Base-by-base conservation (phyloP, 495 filamentous ascomycete species). In the Halenospora varia region DNA sequence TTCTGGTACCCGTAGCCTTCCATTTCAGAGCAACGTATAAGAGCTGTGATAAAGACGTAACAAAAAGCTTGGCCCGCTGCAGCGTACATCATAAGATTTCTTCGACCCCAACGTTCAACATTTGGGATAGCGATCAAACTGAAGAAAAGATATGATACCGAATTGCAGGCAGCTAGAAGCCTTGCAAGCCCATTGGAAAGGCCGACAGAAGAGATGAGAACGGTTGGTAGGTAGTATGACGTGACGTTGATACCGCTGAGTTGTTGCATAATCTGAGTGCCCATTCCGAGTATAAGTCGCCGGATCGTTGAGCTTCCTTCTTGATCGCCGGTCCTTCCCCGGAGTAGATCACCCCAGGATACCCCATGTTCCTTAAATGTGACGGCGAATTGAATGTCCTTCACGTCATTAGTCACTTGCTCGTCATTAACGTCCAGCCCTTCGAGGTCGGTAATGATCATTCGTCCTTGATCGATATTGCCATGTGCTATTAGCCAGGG, bases 201-300 rank as follows among this genome's bases (percentile, higher is more conserved):
- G 6, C 68, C 68, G 40, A 70, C 64, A 15, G 63, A 66, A 24
- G 68, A 57, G 10, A 62, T 55, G 25, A 69, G 55, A 6, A 71
- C 19, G 10, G 62, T 69, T 15, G 69, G 69, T 57, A 68, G 57
- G 50, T 68, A 68, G 55, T 66, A 70, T 1, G 62, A 60, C 2
- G 42, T 66, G 0, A 53, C 68, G 53, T 70, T 69, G 1, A 70
- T 57, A 29, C 66, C 66, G 46, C 55, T 61, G 24, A 64, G 60
- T 59, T 70, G 66, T 53, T 70, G 68, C 62, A 71, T 71, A 9
- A 70, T 52, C 35, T 70, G 64, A 15, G 64, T 71, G 10, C 69
- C 69, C 25, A 60, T 65, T 18, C 66, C 65, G 2, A 71, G 39
- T 26, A 71, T 53, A n/a, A 71, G 24, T 4, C 69, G 63, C 0